A percentile compares a stretch with the other conserved stretches of the same genome.
phyloP scores from a whole-genome alignment of 352 stramenopile species.

The Nothophytophthora sp. region DNA sequence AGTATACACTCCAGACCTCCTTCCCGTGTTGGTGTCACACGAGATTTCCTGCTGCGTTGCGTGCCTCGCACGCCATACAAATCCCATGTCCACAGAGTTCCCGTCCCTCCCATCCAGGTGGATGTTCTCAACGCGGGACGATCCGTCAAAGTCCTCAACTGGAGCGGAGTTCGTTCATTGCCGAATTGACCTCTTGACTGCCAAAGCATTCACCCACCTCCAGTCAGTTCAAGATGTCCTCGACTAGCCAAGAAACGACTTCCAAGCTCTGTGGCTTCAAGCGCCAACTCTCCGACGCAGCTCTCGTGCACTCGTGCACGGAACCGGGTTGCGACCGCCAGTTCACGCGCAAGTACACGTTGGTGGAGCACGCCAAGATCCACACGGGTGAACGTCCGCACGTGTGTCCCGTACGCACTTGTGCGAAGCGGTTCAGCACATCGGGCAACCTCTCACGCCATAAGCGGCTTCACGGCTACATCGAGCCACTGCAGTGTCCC shows the following conservation, averaged over 20 bases:
- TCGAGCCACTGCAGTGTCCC: conserved; percentile 17
- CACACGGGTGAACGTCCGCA: conserved; percentile 31
- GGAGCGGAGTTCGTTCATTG: conserved; percentile 12
- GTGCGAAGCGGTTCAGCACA: conserved; percentile 42
- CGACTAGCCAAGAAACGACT: conserved; percentile 13
- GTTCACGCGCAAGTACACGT: conserved; percentile 28
- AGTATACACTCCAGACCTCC: background rate
- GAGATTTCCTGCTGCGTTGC: background rate
- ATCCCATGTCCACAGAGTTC: background rate
- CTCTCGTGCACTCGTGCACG: conserved; percentile 15
- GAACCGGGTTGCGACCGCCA: conserved; percentile 19
- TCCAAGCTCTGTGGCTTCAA: conserved; percentile 17
- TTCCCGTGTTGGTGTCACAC: background rate
- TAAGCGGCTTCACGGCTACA: conserved; percentile 30
- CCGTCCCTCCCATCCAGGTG: no score
- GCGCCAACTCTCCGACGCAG: conserved; percentile 13
- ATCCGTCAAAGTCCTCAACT: background rate
- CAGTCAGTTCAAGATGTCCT: conserved; percentile 4
- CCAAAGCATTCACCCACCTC: conserved; percentile 1
- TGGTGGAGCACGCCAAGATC: conserved; percentile 35
- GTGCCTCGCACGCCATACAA: background rate
- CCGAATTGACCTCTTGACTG: conserved; percentile 19
- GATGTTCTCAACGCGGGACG: no score
- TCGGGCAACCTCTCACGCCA: conserved; percentile 41
- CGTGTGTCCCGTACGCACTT: conserved; percentile 26